Conservation (phyloP, 1,139 yeast species). For the Zygosaccharomyces pseudobailii region DNA sequence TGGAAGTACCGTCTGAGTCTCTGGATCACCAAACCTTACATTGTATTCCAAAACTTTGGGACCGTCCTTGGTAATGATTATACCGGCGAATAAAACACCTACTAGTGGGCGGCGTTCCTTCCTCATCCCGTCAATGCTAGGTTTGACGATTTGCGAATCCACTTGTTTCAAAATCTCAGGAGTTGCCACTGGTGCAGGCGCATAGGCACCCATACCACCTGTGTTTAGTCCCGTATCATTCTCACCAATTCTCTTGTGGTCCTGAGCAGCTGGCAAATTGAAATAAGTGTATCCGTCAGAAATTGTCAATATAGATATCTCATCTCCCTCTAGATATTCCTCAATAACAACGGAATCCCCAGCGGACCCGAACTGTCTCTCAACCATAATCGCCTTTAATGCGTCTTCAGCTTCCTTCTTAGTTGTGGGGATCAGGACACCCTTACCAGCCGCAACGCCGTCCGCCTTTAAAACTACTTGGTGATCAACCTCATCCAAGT, state of each 20-base stretch:
- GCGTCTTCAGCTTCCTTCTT: conserved; percentile 84
- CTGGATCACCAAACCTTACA: conserved; percentile 98
- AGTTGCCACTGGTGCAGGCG: conserved; percentile 97
- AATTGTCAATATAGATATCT: conserved; percentile 84
- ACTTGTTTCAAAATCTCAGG: conserved; percentile 64
- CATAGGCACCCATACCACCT: conserved; percentile 99
- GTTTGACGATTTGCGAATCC: conserved; percentile 69
- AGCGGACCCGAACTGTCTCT: conserved; percentile 83
- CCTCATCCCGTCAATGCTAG: conserved; percentile 96
- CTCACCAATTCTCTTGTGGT: conserved; percentile 92
- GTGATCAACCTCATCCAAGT: conserved; percentile 61
- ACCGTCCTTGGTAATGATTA: conserved; percentile 77
- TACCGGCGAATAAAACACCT: conserved; percentile 95
- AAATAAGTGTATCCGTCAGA: conserved; percentile 91
- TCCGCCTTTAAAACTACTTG: conserved; percentile 93
- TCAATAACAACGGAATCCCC: conserved; percentile 97
- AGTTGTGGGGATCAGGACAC: conserved; percentile 85
- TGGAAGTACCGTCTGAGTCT: conserved; percentile 94
- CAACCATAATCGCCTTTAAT: conserved; percentile 83
- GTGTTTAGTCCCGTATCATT: conserved; percentile 94
- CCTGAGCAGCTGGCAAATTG: conserved; percentile 96
- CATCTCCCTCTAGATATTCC: conserved; percentile 95
- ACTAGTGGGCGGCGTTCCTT: conserved; percentile 92
- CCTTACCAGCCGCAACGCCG: conserved; percentile 98
- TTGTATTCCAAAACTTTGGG: conserved; percentile 96